These are phyloP conservation scores for Quercus robur DNA, from an alignment of 306 rosid species.

Conservation along the genomic window DNA sequence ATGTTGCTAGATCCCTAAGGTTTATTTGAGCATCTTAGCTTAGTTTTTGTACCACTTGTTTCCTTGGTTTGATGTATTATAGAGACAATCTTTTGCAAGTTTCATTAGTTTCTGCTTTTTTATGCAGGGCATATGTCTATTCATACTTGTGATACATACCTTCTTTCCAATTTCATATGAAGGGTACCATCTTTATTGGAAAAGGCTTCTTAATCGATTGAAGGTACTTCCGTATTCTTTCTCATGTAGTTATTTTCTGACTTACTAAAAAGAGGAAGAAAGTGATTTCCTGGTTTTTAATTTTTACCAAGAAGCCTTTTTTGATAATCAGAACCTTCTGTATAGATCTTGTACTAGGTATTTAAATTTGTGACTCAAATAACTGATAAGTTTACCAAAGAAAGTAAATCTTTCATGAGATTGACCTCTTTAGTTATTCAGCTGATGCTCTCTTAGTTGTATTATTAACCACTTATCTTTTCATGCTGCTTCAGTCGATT, in stretches of 20 bases:
- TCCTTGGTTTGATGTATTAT: slow-evolving; percentile 8
- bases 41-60: slow-evolving; percentile 1
- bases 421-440: neutral
- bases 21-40: slow-evolving; percentile 12
- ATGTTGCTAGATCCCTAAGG: slow-evolving; percentile 9
- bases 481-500: too few species aligned
- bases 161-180: slow-evolving; percentile 77
- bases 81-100: neutral
- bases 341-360: neutral
- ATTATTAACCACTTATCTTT: neutral
- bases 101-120: slow-evolving; percentile 4
- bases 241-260: slow-evolving; percentile 1
- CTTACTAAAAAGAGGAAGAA: neutral
- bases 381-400: neutral
- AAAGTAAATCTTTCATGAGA: neutral
- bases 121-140: slow-evolving; percentile 68
- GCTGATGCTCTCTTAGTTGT: neutral
- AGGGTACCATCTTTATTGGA: slow-evolving; percentile 72
- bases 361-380: neutral
- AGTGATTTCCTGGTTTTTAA: neutral
- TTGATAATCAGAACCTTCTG: neutral
- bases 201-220: slow-evolving; percentile 45
- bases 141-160: slow-evolving; percentile 57
- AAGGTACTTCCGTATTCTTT: slow-evolving; percentile 55
- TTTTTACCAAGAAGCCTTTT: neutral